phyloP scores from a whole-genome alignment of 768 basidiomycete species.

The Termitomyces titanicus region DNA sequence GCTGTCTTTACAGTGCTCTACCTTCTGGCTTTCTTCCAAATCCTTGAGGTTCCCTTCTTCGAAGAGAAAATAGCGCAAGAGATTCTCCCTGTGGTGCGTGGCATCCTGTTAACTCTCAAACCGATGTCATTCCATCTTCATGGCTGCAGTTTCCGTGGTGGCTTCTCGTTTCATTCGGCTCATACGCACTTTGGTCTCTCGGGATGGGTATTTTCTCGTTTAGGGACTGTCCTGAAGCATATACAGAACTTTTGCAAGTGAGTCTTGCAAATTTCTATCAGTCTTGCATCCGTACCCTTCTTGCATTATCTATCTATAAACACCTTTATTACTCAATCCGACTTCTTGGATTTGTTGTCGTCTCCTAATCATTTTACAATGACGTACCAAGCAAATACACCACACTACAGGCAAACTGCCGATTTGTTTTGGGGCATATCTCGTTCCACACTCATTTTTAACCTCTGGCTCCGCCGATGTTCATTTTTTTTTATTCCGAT shows the following conservation, averaged over 20 bases:
- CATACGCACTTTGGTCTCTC: conserved; percentile 74
- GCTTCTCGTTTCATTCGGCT: conserved; percentile 75
- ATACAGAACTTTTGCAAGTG: conserved; percentile 63
- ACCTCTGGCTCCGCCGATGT: conserved; percentile 5
- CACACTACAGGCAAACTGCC: background rate
- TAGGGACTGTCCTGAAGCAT: conserved; percentile 77
- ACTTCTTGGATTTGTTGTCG: background rate
- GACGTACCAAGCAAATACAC: background rate
- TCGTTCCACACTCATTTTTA: conserved; percentile 1
- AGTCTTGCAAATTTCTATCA: conserved; percentile 20
- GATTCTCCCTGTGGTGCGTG: conserved; percentile 59
- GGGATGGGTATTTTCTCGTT: conserved; percentile 74
- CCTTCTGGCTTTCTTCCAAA: conserved; percentile 51
- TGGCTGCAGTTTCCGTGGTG: conserved; percentile 72
- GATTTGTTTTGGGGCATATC: background rate
- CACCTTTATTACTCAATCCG: background rate
- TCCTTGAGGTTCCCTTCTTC: conserved; percentile 53
- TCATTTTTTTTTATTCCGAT: background rate
- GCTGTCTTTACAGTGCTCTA: conserved; percentile 45
- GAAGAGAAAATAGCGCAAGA: conserved; percentile 40
- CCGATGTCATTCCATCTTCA: background rate
- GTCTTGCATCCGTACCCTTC: background rate
- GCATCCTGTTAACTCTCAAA: background rate
- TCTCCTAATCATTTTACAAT: too few species aligned
- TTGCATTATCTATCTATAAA: background rate